Evolutionary conservation across 805 yeast genomes (phyloP), one percentile per base, ranked within the genome.

Genomic region (Candida namnaoensis): DNA sequence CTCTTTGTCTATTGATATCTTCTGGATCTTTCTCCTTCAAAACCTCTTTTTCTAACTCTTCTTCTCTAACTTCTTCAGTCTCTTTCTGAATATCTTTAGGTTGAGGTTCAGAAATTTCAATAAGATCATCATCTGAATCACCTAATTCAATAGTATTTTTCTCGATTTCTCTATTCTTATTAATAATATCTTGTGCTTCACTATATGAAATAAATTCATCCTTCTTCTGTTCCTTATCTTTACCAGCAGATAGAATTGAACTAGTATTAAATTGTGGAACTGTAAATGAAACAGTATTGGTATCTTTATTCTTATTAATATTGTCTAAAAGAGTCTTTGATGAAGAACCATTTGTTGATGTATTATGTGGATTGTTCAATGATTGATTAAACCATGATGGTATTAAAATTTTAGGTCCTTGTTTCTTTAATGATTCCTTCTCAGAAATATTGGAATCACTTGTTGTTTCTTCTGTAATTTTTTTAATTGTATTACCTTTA

Each of bases 121-220:
- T 41, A 15, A 34, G 48, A 34, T 47, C 57, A 15, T 45, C 48
- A 11, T 47, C 53, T 8, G 32, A 42, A 10, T 28, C 39, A 19
- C 27, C 38, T 12, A 28, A 42, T 7, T 30, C n/a, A 6, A 30
- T 30, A 2, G 7, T 6, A 12, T 12, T 11, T 3, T 12, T 30
- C 33, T 13, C 33, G 2, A 7, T 19, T 15, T 27, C 25, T 37
- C 23, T 41, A 47, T 36, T 27, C 23, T 43, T 44, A 7, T 51
- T 45, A 13, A 59, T 35, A 15, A 58, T 52, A 30, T 58, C 66
- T 40, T 63, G 64, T 1, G 75, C 72, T 43, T 74, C 79, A 35
- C 58, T 56, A 72, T 76, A 76, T 0, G 79, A 61, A 5, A 76
- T 64, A 38, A 78, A 53, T 0, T 68, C 71, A 36, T 61, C 60